phyloP scores from a whole-genome alignment of 345 rosid genomes.

The Acer campestre region DNA sequence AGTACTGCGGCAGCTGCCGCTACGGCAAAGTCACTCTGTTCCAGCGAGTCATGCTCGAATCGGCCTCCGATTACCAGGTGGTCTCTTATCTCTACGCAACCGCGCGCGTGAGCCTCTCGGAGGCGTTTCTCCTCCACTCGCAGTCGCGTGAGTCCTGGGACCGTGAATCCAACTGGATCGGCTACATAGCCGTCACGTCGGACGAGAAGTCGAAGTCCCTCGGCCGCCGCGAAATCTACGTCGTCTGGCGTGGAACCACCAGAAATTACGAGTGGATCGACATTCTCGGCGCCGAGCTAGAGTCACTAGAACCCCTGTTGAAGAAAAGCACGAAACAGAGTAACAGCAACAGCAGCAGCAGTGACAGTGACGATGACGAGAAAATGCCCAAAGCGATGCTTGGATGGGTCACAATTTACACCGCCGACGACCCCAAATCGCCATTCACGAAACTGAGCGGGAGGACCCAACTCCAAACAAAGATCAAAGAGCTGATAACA shows the following conservation, averaged over 20 bases:
- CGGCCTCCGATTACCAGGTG: conserved; percentile 52
- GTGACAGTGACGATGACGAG: conserved; percentile 47
- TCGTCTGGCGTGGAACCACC: conserved; percentile 75
- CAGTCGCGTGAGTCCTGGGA: conserved; percentile 82
- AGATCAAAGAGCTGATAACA: conserved; percentile 48
- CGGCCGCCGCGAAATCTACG: conserved; percentile 79
- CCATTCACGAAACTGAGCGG: conserved; percentile 60
- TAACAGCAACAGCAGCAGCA: conserved; percentile 31
- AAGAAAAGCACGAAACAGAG: not conserved
- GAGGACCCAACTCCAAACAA: conserved; percentile 53
- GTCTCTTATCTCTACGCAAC: conserved; percentile 73
- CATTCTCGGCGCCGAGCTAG: conserved; percentile 56
- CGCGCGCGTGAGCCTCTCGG: conserved; percentile 56
- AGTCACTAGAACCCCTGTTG: conserved; percentile 54
- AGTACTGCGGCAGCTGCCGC: conserved; percentile 86
- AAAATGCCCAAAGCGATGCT: conserved; percentile 62
- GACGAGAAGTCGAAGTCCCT: conserved; percentile 47
- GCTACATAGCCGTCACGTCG: conserved; percentile 73
- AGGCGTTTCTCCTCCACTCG: conserved; percentile 70
- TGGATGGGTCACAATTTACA: conserved; percentile 83
- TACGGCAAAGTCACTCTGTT: conserved; percentile 67
- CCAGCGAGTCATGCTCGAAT: conserved; percentile 66
- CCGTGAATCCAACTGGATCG: conserved; percentile 97
- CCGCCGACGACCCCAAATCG: conserved; percentile 61
- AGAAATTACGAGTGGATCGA: conserved; percentile 85